Evolutionary conservation across 1,284 basidiomycete species (phyloP), one percentile per base, ranked within the genome.

Genomic region (Cystobasidiaceae sp.): DNA sequence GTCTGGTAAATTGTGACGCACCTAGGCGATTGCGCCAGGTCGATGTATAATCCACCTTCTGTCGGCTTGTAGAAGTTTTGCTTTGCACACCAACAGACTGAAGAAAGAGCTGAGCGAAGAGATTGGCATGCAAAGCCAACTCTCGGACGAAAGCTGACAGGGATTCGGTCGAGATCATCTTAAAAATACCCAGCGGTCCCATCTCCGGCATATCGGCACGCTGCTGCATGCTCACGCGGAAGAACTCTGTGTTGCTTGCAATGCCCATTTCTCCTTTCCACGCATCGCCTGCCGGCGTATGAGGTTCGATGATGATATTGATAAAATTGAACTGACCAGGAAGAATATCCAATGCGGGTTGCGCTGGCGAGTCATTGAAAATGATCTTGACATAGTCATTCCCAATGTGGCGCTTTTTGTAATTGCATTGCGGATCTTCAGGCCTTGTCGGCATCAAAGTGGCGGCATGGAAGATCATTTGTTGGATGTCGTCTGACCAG

Each of bases 401-500:
- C 32, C 93, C 93, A 58, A 97, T 90, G 72, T 93, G 89, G 17
- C 86, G 82, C 77, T 96, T 96, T 80, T 97, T 97, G 80, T 85
- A 82, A 67, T 84, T 86, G 74, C 82, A 86, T 54, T 84, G 81
- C 0, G 84, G 83, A 74, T 92, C 87, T 59, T 82, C 75, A 43
- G 54, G 68, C n/a, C 80, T 77, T 56, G 85, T 88, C 2, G 96
- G 96, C 96, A 98, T 98, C 79, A 99, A 85, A 1, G 96, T 98
- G 2, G 94, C 89, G 0, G 92, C 88, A 77, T 98, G 96, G 77
- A 91, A 99, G 57, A 97, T 82, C 66, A 97, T 85, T 75, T 98
- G 96, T 17, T 88, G 87, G 46, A 97, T 93, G 74, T 97, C 93
- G 77, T 99, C 93, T 87, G 92, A 93, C 93, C 94, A 98, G 0